These are phyloP conservation scores for Triticum timopheevii DNA, from an alignment of 176 grass and related monocot species.

Conservation along the genomic window DNA sequence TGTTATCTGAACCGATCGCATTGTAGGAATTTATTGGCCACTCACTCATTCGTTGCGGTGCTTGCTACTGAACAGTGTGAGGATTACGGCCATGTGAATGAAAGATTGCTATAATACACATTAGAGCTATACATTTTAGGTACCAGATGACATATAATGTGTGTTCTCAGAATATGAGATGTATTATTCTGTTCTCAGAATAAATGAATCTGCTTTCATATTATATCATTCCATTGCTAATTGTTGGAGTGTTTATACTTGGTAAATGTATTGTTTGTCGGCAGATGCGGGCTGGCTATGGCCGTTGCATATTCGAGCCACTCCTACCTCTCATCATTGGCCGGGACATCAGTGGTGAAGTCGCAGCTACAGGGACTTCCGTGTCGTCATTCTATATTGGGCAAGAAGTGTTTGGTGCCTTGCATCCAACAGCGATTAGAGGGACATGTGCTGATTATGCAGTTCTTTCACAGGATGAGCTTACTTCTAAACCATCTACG, in stretches of 20 bases:
- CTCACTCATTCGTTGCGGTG: background rate
- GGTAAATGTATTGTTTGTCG: conserved; percentile 8
- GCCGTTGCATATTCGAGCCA: conserved; percentile 74
- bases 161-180: background rate
- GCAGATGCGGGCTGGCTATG: conserved; percentile 92
- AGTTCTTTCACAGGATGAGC: conserved; percentile 82
- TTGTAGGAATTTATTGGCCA: background rate
- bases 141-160: background rate
- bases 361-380: conserved; percentile 74
- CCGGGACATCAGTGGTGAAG: conserved; percentile 95
- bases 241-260: conserved; percentile 4
- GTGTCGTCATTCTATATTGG: conserved; percentile 60
- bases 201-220: background rate
- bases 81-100: background rate
- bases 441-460: conserved; percentile 95
- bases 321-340: conserved; percentile 82
- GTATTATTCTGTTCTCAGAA: background rate
- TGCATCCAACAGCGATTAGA: conserved; percentile 89
- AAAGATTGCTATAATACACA: too few species aligned
- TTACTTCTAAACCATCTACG: conserved; percentile 80
- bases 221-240: background rate
- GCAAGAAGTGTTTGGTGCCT: conserved; percentile 83
- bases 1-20: background rate
- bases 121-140: background rate
- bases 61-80: background rate